Evolutionary conservation across 768 basidiomycete species (phyloP), one percentile per base, ranked within the genome.

Genomic region (Terana coerulea): DNA sequence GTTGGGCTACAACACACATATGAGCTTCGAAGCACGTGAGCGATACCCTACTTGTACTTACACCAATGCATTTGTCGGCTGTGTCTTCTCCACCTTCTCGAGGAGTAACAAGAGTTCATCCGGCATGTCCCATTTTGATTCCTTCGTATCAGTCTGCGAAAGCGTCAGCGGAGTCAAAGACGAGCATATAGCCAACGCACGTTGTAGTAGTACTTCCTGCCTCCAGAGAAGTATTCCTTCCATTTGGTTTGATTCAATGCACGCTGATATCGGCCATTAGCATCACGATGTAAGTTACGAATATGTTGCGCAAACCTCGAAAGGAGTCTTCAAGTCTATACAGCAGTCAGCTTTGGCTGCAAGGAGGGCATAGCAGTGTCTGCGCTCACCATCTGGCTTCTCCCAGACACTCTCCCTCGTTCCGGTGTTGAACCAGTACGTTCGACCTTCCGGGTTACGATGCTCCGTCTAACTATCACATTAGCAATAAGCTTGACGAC

Each of bases 101-200:
- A 93, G 75, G 21, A 95, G 69, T n/a, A 90, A 75, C 21, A 87
- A 70, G 24, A 99, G 80, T 61, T 98, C 95, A 48, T 92, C 86
- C 9, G 97, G 97, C 83, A 95, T 88, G 53, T 95, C 92, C 97
- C 97, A 98, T 73, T 95, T 92, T 2, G 94, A 95, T 69, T 95
- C 91, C 60, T 93, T 95, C 26, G 84, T 80, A 35, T 88, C 84
- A 28, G 83, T 87, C 86, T 97, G 62, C 2, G 61, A 14, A 44
- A 33, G 31, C 44, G 56, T 51, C 30, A 53, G 47, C 19, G 30
- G 24, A 11, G 21, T 11, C 30, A 33, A 34, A 17, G 12, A 15
- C 36, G 35, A 22, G 25, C 14, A 34, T 22, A 4, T 22, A 19
- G 5, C n/a, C 7, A 12, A 19, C 80, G 36, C 52, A 90, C 91